These are phyloP conservation scores for Calonectria crousiana DNA, from an alignment of 2,329 filamentous ascomycete species.

Conservation along the genomic window DNA sequence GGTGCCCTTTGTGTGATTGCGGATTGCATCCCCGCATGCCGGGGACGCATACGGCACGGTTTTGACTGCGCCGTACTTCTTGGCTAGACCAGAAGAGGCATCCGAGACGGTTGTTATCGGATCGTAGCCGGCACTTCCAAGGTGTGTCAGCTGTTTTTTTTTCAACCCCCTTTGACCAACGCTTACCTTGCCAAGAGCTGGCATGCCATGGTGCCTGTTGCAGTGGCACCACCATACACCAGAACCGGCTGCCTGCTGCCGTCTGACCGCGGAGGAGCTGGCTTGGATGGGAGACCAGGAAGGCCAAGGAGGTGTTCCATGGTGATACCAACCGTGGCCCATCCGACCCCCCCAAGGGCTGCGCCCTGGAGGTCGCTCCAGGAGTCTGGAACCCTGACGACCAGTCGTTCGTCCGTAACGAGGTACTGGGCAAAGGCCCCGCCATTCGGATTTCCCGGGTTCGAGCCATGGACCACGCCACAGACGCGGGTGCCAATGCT, in stretches of 20 bases:
- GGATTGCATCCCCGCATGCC: not conserved
- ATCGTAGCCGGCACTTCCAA: not conserved
- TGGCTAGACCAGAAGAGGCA: not conserved
- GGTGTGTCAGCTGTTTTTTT: not conserved
- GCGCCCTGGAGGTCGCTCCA: not conserved
- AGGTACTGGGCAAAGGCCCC: constrained; percentile 7
- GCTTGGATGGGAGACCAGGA: not conserved
- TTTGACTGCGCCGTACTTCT: not conserved
- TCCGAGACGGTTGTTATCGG: constrained; percentile 10
- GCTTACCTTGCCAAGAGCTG: not conserved
- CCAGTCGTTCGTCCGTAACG: not conserved
- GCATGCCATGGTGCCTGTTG: constrained; percentile 5
- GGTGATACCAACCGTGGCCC: not conserved
- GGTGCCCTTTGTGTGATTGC: not conserved
- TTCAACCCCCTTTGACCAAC: not conserved
- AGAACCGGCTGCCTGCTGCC: not conserved
- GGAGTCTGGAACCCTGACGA: not conserved
- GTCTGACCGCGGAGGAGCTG: not conserved
- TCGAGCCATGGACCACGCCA: not conserved
- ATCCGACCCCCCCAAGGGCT: not conserved
- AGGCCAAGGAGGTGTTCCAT: not conserved
- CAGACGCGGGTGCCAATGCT: not conserved
- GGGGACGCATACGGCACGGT: not conserved
- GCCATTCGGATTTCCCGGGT: not conserved
- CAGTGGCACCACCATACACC: not conserved